Conservation (phyloP, 2,329 filamentous ascomycete genomes). For the Neonectria magnoliae region DNA sequence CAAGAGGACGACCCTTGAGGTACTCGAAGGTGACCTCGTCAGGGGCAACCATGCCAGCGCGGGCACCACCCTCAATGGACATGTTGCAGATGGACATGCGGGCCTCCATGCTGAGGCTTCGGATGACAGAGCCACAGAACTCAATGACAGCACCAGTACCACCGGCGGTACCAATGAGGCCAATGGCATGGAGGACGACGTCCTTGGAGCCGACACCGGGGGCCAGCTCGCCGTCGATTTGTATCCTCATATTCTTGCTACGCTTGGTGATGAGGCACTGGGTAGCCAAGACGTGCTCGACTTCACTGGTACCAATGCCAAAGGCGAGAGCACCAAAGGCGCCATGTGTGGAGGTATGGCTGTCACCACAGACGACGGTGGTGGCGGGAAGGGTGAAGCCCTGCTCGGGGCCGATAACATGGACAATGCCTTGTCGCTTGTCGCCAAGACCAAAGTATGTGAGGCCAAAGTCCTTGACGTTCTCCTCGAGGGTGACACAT, state of each 20-base stretch:
- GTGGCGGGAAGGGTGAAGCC: slow-evolving; percentile 98
- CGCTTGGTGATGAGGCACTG: slow-evolving; percentile 94
- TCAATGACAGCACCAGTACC: slow-evolving; percentile 96
- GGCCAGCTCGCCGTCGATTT: slow-evolving; percentile 89
- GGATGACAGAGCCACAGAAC: slow-evolving; percentile 95
- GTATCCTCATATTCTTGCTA: slow-evolving; percentile 98
- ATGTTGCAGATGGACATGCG: slow-evolving; percentile 99
- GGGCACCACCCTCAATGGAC: slow-evolving; percentile 95
- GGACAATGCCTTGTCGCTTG: slow-evolving; percentile 97
- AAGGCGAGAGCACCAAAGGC: slow-evolving; percentile 95
- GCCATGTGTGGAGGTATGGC: slow-evolving; percentile 97
- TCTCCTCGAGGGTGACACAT: slow-evolving; percentile 95
- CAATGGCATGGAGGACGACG: slow-evolving; percentile 91
- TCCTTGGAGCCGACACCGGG: slow-evolving; percentile 97
- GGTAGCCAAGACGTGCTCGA: slow-evolving; percentile 97
- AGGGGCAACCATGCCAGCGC: slow-evolving; percentile 96
- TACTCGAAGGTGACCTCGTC: slow-evolving; percentile 96
- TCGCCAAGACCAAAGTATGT: slow-evolving; percentile 98
- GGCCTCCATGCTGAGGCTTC: slow-evolving; percentile 90
- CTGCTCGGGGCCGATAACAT: slow-evolving; percentile 98
- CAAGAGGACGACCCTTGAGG: slow-evolving; percentile 88
- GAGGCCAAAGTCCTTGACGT: slow-evolving; percentile 94
- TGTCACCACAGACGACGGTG: slow-evolving; percentile 97
- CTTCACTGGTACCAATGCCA: slow-evolving; percentile 97
- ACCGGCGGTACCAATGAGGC: slow-evolving; percentile 92